Base-by-base conservation (phyloP, 225 moss, liverwort and hornwort species). In the Neckera pumila region DNA sequence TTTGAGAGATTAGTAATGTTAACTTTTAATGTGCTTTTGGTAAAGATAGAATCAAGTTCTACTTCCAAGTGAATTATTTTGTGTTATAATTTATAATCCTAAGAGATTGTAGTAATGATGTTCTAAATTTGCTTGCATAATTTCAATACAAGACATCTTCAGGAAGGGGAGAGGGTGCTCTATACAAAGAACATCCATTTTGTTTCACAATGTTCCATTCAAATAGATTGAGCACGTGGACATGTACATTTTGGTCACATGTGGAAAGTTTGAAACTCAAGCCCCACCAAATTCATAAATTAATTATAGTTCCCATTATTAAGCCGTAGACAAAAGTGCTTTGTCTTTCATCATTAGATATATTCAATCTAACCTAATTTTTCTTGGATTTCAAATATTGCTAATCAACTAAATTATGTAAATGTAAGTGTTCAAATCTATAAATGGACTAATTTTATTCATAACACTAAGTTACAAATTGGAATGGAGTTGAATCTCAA, bases 141-240 rank as follows among this genome's bases (percentile, higher is more conserved):
- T 5, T 28, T 42, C 1, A 53, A 33, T 13, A 21, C 13, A 33
- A 21, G 5, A 8, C 8, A 51, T 34, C 51, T 76, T 76, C 13
- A 21, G 7, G 4, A 12, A 4, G 8, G 2, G 1, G 5, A 4
- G 3, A 2, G 3, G 3, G 1, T 2, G 0, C 2, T 20, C 19
- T 33, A 33, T 12, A 75, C 5, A 75, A 19, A 3, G 49, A 75
- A 12, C 31, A 75, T 49, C 12, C 7, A 75, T 33, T 76, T 33
- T 4, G 1, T 20, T 33, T 47, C 12, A 33, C 31, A 74, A 75
- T 2, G 3, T 75, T 75, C 31, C 7, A 33, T 76, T 76, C 20
- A 76, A 51, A 51, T 13, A 34, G 5, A 14, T 76, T 53, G 22
- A 76, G 34, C 0, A 76, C 3, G 22, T 53, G 8, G 31, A 53